phyloP scores from a whole-genome alignment of 129 eudicot genomes.

The Kitagawia praeruptora region DNA sequence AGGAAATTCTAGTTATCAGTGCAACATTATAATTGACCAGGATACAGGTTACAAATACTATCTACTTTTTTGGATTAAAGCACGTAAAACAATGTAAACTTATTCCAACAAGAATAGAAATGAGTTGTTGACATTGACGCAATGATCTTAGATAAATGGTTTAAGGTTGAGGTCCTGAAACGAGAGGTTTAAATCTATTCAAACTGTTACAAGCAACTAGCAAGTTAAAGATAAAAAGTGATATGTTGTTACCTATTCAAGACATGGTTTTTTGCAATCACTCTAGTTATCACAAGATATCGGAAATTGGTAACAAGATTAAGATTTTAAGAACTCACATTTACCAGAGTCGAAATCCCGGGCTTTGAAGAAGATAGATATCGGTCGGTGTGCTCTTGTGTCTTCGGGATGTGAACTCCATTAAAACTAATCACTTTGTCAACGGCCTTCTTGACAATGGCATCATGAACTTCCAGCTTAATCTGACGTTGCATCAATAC shows the following conservation, averaged over 20 bases:
- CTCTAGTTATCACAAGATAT: background rate
- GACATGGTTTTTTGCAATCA: background rate
- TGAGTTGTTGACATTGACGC: too few relatives aligned
- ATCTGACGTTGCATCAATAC: conserved; percentile 67
- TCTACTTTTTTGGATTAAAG: too few relatives aligned
- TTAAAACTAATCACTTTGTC: conserved; percentile 48
- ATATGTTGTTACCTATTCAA: too few relatives aligned
- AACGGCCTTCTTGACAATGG: conserved; percentile 66
- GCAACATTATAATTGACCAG: too few relatives aligned
- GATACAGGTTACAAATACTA: too few relatives aligned
- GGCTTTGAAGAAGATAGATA: conserved; percentile 48
- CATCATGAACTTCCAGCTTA: conserved; percentile 61
- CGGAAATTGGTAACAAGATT: background rate
- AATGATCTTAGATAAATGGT: background rate
- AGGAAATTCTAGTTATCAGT: too few relatives aligned
- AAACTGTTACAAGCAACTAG: too few relatives aligned
- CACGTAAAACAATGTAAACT: too few relatives aligned
- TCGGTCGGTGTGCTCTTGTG: conserved; percentile 52
- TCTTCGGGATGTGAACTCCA: conserved; percentile 47
- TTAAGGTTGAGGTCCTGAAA: background rate
- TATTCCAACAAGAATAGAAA: too few relatives aligned
- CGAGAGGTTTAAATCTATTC: too few relatives aligned
- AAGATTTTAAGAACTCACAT: conserved; percentile 37
- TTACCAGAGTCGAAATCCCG: conserved; percentile 62
- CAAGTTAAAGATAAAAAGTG: too few relatives aligned